A percentile compares a stretch with the other conserved stretches of the same genome.
These are phyloP conservation scores for Aspergillus hortae DNA, from an alignment of 2,329 filamentous ascomycete genomes.

Conservation along the genomic window DNA sequence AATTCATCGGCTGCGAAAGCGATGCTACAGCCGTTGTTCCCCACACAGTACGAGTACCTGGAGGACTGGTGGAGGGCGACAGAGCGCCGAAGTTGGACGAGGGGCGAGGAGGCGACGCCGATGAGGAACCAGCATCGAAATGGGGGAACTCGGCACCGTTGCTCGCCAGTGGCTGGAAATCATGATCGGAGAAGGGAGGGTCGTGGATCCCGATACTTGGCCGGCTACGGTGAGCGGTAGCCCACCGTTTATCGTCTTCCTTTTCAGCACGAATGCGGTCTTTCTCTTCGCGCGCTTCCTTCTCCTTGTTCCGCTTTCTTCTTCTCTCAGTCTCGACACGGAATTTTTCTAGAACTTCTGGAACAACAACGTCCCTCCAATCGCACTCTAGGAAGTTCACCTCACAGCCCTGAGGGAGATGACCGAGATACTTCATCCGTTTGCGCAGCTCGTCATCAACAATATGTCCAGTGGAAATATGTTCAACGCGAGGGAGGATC, in stretches of 20 bases:
- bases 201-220: conserved; percentile 47
- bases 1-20: conserved; percentile 53
- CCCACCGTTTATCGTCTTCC: conserved; percentile 64
- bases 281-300: conserved; percentile 80
- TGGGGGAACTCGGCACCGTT: conserved; percentile 4
- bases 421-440: conserved; percentile 79
- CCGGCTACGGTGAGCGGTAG: conserved; percentile 62
- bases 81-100: conserved; percentile 50
- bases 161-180: conserved; percentile 62
- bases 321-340: conserved; percentile 71
- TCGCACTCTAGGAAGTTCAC: conserved; percentile 91
- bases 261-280: conserved; percentile 79
- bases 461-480: conserved; percentile 81
- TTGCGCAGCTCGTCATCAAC: conserved; percentile 82
- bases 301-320: conserved; percentile 74
- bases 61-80: conserved; percentile 78
- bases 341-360: conserved; percentile 72
- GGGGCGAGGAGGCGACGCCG: conserved; percentile 40
- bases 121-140: conserved; percentile 31
- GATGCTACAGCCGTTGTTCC: conserved; percentile 70
- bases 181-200: conserved; percentile 54
- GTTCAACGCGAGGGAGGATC: conserved; percentile 80
- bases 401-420: conserved; percentile 85
- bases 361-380: conserved; percentile 83
- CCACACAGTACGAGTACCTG: conserved; percentile 78